Percentiles rank a stretch among this genome's conserved stretches.
These are phyloP conservation scores for Silene conica DNA, from an alignment of 148 eudicot species.

Conservation along the genomic window DNA sequence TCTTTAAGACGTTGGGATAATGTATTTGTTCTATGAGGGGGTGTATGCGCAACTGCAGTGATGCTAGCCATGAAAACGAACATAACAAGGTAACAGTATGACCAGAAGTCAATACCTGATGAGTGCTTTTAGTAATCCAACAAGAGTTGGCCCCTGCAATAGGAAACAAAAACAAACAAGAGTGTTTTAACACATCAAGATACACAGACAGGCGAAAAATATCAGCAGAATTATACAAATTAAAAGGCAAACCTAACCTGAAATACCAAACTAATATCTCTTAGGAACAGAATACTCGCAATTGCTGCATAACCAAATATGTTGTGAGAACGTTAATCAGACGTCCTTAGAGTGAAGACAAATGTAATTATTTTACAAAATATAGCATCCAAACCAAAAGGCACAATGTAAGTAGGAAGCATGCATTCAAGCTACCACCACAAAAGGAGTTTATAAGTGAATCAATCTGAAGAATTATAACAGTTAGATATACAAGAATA, in stretches of 20 bases:
- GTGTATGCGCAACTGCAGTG: not conserved
- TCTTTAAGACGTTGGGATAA: not conserved
- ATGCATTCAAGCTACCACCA: not conserved
- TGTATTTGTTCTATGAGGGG: not conserved
- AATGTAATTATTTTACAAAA: not conserved
- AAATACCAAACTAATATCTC: constrained; percentile 47
- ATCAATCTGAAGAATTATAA: not conserved
- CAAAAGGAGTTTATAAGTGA: not conserved
- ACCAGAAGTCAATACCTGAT: constrained; percentile 45
- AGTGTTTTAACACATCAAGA: not conserved
- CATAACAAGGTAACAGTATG: not conserved
- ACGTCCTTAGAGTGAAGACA: not conserved
- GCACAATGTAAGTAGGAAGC: not conserved
- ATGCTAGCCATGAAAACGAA: not conserved
- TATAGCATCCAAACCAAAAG: not conserved
- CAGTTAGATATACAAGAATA: not conserved
- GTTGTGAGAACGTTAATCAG: not conserved
- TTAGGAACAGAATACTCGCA: constrained; percentile 56
- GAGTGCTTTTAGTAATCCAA: constrained; percentile 34
- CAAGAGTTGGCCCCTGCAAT: constrained; percentile 57
- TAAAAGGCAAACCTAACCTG: constrained; percentile 36
- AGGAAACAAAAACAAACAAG: constrained; percentile 15
- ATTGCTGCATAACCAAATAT: constrained; percentile 57
- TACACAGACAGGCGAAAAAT: not conserved
- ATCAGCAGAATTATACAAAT: not conserved